Evolutionary conservation across 1,139 yeast species (phyloP).

Genomic region (Scheffersomyces cryptocercus): DNA sequence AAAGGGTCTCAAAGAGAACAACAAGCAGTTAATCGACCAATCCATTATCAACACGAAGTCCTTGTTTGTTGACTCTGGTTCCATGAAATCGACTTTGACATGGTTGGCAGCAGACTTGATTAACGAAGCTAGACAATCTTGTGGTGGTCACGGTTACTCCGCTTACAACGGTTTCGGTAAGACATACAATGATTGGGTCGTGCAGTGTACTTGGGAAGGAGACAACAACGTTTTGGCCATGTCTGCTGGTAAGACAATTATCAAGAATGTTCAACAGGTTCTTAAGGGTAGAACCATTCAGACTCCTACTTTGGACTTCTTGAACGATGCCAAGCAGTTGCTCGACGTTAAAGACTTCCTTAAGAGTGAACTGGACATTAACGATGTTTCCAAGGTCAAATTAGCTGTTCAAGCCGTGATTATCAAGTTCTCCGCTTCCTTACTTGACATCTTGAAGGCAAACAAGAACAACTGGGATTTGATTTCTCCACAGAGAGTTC

Average conservation of each 20-base stretch:
- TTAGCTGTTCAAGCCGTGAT: slow-evolving; percentile 25
- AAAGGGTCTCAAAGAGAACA: slow-evolving; percentile 47
- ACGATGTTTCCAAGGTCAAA: slow-evolving; percentile 14
- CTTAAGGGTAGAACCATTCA: slow-evolving; percentile 33
- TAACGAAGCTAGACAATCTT: slow-evolving; percentile 90
- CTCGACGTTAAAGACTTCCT: slow-evolving; percentile 5
- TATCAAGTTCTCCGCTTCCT: slow-evolving; percentile 26
- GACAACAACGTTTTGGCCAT: slow-evolving; percentile 86
- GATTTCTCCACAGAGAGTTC: slow-evolving; percentile 26
- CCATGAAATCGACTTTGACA: slow-evolving; percentile 85
- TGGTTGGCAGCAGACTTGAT: slow-evolving; percentile 81
- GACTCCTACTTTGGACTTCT: slow-evolving; percentile 44
- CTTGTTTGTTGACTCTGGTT: slow-evolving; percentile 82
- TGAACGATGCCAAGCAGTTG: slow-evolving; percentile 31
- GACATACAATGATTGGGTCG: slow-evolving; percentile 90
- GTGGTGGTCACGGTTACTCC: slow-evolving; percentile 97
- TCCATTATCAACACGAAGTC: slow-evolving; percentile 71
- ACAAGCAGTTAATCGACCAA: slow-evolving; percentile 38
- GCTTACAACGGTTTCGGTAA: slow-evolving; percentile 88
- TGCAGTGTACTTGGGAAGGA: slow-evolving; percentile 98
- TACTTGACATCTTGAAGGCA: slow-evolving; percentile 25
- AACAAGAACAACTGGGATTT: slow-evolving; percentile 38
- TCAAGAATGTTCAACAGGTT: slow-evolving; percentile 51
- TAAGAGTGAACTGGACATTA: slow-evolving; percentile 11
- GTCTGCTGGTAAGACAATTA: slow-evolving; percentile 76